A percentile compares a stretch with the other conserved stretches of the same genome.
Evolutionary conservation across 2,329 filamentous ascomycete species (phyloP).

Genomic region (Gremmenia infestans): DNA sequence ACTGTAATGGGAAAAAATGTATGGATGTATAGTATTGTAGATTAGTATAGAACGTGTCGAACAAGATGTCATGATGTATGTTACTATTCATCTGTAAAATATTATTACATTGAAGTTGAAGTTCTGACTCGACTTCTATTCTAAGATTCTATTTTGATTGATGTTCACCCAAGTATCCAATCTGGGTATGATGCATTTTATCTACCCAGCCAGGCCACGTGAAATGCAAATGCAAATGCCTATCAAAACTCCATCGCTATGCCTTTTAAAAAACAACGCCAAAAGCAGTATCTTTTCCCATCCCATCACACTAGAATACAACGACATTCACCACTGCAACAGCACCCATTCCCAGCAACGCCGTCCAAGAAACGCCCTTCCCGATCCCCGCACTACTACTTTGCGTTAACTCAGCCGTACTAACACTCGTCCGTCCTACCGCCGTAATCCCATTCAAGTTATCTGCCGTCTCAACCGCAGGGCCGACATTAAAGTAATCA

Average conservation of each 20-base stretch:
- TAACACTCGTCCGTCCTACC: slow-evolving; percentile 22
- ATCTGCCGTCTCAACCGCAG: slow-evolving; percentile 66
- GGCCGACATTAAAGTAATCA: slow-evolving; percentile 73
- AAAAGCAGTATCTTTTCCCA: not conserved
- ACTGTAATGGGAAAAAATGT: not conserved
- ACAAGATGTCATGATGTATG: not conserved
- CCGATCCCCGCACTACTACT: slow-evolving; percentile 2
- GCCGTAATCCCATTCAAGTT: slow-evolving; percentile 52
- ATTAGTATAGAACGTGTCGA: not conserved
- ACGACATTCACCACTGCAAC: slow-evolving; percentile 21
- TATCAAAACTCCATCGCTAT: slow-evolving; percentile 21
- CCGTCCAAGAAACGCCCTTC: slow-evolving; percentile 4
- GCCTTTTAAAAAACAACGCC: slow-evolving; percentile 5
- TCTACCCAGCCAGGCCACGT: not conserved
- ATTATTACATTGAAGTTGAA: not conserved
- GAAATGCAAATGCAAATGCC: not conserved
- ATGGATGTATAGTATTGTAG: not conserved
- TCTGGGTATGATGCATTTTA: not conserved
- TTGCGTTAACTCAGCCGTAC: slow-evolving; percentile 18
- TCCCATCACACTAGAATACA: slow-evolving; percentile 11
- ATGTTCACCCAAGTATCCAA: no score
- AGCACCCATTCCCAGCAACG: slow-evolving; percentile 12
- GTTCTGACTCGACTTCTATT: no score
- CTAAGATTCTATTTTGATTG: no score
- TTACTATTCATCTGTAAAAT: not conserved